Evolutionary conservation across 805 yeast genomes (phyloP).

Genomic region (Brettanomyces naardenensis): DNA sequence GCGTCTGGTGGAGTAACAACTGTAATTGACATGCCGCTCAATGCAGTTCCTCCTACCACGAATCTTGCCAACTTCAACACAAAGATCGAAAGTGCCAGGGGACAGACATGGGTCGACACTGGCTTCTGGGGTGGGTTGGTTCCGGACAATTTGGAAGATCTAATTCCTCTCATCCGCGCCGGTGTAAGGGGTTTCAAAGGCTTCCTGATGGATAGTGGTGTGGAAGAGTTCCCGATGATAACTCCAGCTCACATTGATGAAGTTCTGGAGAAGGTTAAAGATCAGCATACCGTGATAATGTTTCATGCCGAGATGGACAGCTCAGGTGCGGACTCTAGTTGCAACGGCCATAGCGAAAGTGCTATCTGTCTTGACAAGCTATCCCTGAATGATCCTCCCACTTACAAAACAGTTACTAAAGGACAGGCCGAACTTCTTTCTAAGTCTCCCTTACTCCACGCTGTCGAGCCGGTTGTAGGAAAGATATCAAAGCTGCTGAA

Average conservation of each 20-base stretch:
- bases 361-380: background rate
- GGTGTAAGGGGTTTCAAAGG: conserved; percentile 96
- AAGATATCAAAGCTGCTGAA: conserved; percentile 29
- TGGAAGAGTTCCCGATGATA: conserved; percentile 88
- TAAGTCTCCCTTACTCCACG: conserved; percentile 44
- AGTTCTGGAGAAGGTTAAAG: conserved; percentile 60
- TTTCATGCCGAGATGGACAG: conserved; percentile 85
- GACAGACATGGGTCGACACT: conserved; percentile 85
- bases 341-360: background rate
- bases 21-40: conserved; percentile 91
- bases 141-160: conserved; percentile 64
- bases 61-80: conserved; percentile 65
- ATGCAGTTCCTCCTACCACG: conserved; percentile 94
- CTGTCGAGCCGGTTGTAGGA: conserved; percentile 54
- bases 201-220: conserved; percentile 90
- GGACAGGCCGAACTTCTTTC: conserved; percentile 48
- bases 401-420: conserved; percentile 28
- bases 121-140: conserved; percentile 96
- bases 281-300: conserved; percentile 64
- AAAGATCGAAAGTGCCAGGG: conserved; percentile 71
- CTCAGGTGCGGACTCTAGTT: conserved; percentile 27
- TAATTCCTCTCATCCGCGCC: conserved; percentile 66
- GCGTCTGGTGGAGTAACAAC: conserved; percentile 96
- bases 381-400: background rate
- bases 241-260: conserved; percentile 51